These are phyloP conservation scores for Pholiota adiposa DNA, from an alignment of 1,284 basidiomycete genomes.

Conservation along the genomic window DNA sequence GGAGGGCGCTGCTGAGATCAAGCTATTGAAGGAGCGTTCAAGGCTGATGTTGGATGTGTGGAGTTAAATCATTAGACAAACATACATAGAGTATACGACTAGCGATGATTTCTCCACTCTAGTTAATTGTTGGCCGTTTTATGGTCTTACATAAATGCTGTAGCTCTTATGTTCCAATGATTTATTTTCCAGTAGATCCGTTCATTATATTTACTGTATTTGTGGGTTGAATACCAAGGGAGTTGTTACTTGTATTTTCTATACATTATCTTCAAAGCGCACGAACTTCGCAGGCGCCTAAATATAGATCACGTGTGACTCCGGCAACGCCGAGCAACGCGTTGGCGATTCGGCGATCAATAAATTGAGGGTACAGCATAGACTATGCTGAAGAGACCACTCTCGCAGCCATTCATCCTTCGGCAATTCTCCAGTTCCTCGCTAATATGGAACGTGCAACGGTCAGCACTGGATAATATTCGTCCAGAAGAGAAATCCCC, in stretches of 20 bases:
- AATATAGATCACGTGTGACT: too few species aligned
- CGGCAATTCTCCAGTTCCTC: conserved; percentile 33
- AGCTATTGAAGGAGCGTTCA: conserved; percentile 91
- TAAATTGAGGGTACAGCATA: not conserved
- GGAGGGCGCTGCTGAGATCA: conserved; percentile 90
- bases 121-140: not conserved
- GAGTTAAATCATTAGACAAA: conserved; percentile 56
- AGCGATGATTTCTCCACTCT: conserved; percentile 6
- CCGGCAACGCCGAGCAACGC: not conserved
- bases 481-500: conserved; percentile 8
- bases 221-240: not conserved
- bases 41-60: conserved; percentile 84
- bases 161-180: not conserved
- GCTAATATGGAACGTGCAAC: conserved; percentile 24
- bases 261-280: not conserved
- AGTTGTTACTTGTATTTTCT: not conserved
- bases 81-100: conserved; percentile 8
- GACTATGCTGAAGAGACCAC: conserved; percentile 36
- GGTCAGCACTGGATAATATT: conserved; percentile 4
- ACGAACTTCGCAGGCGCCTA: too few species aligned
- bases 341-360: not conserved
- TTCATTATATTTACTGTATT: conserved; percentile 3
- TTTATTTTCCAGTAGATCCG: conserved; percentile 1
- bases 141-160: not conserved
- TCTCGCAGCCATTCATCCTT: conserved; percentile 28